Conservation (phyloP, 2,329 filamentous ascomycete genomes). For the Macroventuria anomochaeta region DNA sequence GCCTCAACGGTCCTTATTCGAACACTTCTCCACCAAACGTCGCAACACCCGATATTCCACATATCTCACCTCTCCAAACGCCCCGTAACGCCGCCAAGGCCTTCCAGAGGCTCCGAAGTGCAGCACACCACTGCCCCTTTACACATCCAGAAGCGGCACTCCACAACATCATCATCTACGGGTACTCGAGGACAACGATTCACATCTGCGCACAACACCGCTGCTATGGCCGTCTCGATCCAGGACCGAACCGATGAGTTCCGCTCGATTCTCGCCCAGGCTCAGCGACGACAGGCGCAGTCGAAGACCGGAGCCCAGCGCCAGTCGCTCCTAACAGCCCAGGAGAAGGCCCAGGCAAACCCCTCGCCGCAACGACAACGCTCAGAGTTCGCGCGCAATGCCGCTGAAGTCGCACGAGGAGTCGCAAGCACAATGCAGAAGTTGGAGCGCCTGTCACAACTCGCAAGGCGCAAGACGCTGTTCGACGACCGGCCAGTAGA, state of each 20-base stretch:
- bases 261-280: conserved; percentile 84
- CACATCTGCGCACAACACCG: conserved; percentile 5
- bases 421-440: conserved; percentile 95
- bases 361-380: conserved; percentile 59
- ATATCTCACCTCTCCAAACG: background rate
- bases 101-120: background rate
- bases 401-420: conserved; percentile 88
- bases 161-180: background rate
- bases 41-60: conserved; percentile 1
- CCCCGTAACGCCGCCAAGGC: background rate
- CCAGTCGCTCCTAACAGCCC: conserved; percentile 77
- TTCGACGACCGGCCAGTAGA: conserved; percentile 97
- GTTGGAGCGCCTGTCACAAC: conserved; percentile 87
- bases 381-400: conserved; percentile 91
- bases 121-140: conserved; percentile 13
- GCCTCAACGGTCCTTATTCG: conserved; percentile 10
- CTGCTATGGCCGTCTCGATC: conserved; percentile 71
- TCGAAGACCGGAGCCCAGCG: conserved; percentile 79
- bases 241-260: conserved; percentile 98
- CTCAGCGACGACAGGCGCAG: conserved; percentile 78
- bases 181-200: background rate
- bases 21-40: conserved; percentile 10
- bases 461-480: conserved; percentile 94
- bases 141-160: conserved; percentile 9
- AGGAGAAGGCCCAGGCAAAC: conserved; percentile 67